Percentiles rank a stretch among this genome's conserved stretches.
Conservation (phyloP, 2,329 filamentous ascomycete genomes). For the Pezicula carpinea region DNA sequence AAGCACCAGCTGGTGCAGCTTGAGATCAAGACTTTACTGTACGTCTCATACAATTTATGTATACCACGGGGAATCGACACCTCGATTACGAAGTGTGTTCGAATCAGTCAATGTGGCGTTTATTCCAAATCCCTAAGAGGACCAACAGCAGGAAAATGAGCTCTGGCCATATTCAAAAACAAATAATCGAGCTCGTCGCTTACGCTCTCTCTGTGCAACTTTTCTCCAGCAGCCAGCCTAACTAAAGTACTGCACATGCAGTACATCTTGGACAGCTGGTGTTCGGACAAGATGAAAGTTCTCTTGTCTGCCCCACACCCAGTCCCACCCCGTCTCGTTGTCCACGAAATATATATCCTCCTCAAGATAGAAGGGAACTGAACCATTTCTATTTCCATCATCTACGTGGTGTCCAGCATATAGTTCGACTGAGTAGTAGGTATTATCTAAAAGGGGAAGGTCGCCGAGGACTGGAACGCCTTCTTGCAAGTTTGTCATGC, state of each 20-base stretch:
- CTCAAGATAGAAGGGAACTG: constrained; percentile 42
- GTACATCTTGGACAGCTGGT: neutral
- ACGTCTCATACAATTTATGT: no score
- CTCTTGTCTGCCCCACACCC: constrained; percentile 45
- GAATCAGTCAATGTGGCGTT: no score
- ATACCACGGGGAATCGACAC: no score
- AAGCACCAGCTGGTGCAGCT: no score
- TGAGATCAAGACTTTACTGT: no score
- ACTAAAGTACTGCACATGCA: neutral
- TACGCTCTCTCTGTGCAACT: no score
- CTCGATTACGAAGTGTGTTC: no score
- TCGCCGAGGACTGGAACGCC: constrained; percentile 43
- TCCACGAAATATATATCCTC: constrained; percentile 45
- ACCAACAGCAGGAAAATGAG: no score
- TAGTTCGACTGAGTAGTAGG: constrained; percentile 48
- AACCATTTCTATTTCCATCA: constrained; percentile 34
- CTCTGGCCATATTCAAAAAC: no score
- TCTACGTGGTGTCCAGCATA: constrained; percentile 42
- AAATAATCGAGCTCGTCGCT: no score
- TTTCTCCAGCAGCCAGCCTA: no score
- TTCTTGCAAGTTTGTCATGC: constrained; percentile 46
- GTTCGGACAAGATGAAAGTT: constrained; percentile 35
- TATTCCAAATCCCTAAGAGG: no score
- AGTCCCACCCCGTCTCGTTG: constrained; percentile 37
- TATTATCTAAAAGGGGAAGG: constrained; percentile 38